phyloP scores from a whole-genome alignment of 176 grass and related monocot species.

The Musa acuminata region DNA sequence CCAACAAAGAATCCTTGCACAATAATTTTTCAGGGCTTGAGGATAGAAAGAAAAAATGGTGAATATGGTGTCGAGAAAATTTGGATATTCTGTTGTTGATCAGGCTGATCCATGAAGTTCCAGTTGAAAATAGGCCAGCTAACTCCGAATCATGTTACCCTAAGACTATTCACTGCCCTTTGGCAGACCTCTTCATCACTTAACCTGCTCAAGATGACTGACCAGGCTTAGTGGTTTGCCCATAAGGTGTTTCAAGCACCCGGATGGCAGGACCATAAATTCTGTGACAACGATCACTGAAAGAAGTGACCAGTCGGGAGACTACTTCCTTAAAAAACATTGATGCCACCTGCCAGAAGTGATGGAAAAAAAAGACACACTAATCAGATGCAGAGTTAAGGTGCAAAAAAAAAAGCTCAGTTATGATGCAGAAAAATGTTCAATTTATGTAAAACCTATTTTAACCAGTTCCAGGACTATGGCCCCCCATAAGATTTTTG shows the following conservation, averaged over 20 bases:
- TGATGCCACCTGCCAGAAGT: constrained; percentile 51
- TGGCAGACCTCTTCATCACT: neutral
- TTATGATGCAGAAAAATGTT: too few relatives aligned
- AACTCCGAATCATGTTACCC: too few relatives aligned
- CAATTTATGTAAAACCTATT: too few relatives aligned
- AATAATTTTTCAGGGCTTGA: neutral
- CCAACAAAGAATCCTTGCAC: neutral
- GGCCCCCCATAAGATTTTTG: too few relatives aligned
- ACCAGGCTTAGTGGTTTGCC: constrained; percentile 34
- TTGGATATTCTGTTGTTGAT: too few relatives aligned
- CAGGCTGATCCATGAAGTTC: too few relatives aligned
- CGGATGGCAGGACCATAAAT: constrained; percentile 74
- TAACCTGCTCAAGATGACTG: neutral
- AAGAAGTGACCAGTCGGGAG: constrained; percentile 58
- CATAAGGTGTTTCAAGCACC: constrained; percentile 58
- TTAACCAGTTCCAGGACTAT: too few relatives aligned
- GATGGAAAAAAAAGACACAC: too few relatives aligned
- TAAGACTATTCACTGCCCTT: neutral
- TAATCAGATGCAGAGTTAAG: too few relatives aligned
- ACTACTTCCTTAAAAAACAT: constrained; percentile 99
- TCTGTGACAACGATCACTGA: constrained; percentile 70
- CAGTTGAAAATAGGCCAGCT: too few relatives aligned
- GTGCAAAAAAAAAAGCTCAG: too few relatives aligned
- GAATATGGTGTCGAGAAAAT: neutral
- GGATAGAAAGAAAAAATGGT: neutral